These are phyloP conservation scores for Myxozyma melibiosi DNA, from an alignment of 805 yeast species.

Conservation along the genomic window DNA sequence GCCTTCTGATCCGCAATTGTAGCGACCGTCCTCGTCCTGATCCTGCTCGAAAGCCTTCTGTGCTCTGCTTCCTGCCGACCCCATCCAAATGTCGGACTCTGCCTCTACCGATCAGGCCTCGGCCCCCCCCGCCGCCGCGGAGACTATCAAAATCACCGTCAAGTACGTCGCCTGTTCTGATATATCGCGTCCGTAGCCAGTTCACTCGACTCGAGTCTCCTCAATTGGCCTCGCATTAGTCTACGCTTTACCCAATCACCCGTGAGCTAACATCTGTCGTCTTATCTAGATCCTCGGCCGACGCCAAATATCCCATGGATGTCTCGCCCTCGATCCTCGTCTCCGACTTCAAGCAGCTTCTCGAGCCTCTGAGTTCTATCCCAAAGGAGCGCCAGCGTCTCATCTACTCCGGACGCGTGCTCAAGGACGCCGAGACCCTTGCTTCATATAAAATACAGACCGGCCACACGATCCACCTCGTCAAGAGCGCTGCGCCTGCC, in stretches of 20 bases:
- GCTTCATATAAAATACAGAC: constrained; percentile 76
- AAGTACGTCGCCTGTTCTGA: constrained; percentile 19
- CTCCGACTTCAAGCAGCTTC: constrained; percentile 64
- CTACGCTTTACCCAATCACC: no score
- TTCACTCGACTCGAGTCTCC: not conserved
- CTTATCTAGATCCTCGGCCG: constrained; percentile 43
- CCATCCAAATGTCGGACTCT: constrained; percentile 4
- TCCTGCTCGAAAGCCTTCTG: not conserved
- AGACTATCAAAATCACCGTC: constrained; percentile 29
- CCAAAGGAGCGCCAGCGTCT: constrained; percentile 82
- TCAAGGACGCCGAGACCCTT: constrained; percentile 79
- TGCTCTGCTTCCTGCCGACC: not conserved
- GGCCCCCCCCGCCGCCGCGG: constrained; percentile 15
- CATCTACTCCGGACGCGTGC: constrained; percentile 90
- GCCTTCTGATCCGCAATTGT: no score
- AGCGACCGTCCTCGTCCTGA: no score
- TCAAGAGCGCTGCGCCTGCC: constrained; percentile 69
- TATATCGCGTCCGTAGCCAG: not conserved
- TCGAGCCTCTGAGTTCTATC: constrained; percentile 63
- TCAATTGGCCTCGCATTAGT: not conserved
- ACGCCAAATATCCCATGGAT: constrained; percentile 70
- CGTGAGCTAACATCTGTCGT: not conserved
- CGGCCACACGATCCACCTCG: constrained; percentile 88
- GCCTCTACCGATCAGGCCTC: constrained; percentile 8
- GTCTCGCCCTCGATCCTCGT: constrained; percentile 60